These are phyloP conservation scores for Podospora appendiculata DNA, from an alignment of 495 filamentous ascomycete genomes.

Conservation along the genomic window DNA sequence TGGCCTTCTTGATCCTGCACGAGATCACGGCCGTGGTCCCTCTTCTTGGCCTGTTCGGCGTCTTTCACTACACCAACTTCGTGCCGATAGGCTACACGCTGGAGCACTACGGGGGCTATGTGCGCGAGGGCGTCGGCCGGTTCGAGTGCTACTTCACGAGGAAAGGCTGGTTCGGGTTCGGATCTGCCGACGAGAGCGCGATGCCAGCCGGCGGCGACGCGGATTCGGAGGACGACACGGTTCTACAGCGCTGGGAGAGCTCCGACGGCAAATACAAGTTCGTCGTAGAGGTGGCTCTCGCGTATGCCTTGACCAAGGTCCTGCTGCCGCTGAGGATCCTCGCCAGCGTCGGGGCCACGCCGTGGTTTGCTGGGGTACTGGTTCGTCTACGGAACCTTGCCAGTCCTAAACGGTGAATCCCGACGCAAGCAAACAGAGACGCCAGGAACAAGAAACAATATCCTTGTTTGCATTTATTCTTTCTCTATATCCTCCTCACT, in stretches of 20 bases:
- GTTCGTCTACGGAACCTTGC: slow-evolving; percentile 19
- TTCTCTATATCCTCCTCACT: neutral
- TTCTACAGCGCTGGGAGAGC: neutral
- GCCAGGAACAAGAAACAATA: neutral
- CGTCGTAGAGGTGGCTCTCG: slow-evolving; percentile 67
- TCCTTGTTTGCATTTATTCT: neutral
- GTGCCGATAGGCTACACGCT: slow-evolving; percentile 44
- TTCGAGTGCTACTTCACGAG: slow-evolving; percentile 36
- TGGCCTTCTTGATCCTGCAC: slow-evolving; percentile 83
- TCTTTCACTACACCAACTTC: slow-evolving; percentile 70
- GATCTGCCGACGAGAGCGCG: slow-evolving; percentile 5
- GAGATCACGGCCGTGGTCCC: slow-evolving; percentile 84
- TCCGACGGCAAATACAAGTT: slow-evolving; percentile 41
- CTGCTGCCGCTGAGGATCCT: slow-evolving; percentile 68
- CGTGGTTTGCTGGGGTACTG: slow-evolving; percentile 78
- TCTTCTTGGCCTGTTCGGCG: slow-evolving; percentile 60
- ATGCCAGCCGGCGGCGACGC: neutral
- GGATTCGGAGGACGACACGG: slow-evolving; percentile 11
- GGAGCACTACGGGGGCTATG: slow-evolving; percentile 29
- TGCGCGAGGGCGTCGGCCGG: slow-evolving; percentile 36
- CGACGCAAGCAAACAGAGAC: neutral
- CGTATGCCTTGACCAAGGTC: slow-evolving; percentile 82
- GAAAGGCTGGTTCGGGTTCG: slow-evolving; percentile 43
- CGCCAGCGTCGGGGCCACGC: slow-evolving; percentile 78
- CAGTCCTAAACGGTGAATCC: neutral